Evolutionary conservation across 2,329 filamentous ascomycete genomes (phyloP).

Genomic region (Botrytis medusae): DNA sequence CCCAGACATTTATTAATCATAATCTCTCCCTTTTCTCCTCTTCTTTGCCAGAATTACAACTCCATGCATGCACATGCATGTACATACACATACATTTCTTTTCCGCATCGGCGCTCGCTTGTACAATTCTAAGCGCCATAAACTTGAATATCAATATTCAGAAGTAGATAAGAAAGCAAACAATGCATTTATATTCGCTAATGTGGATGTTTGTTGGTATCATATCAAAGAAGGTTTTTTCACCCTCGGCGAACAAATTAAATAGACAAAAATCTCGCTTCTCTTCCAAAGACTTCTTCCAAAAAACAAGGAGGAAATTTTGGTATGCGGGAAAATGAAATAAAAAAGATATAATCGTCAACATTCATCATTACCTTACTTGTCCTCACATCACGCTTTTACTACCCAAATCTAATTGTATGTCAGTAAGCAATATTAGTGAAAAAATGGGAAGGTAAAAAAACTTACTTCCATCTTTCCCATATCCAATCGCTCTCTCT

Average conservation of each 20-base stretch:
- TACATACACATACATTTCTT: neutral
- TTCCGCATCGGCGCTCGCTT: neutral
- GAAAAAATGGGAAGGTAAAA: neutral
- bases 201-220: constrained; percentile 12
- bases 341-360: constrained; percentile 12
- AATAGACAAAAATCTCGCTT: neutral
- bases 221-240: constrained; percentile 8
- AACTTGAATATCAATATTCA: neutral
- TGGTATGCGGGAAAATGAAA: neutral
- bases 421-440: constrained; percentile 25
- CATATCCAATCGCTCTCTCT: constrained; percentile 74
- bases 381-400: neutral
- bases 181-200: constrained; percentile 17
- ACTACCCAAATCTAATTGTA: constrained; percentile 34
- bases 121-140: neutral
- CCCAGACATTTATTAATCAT: neutral
- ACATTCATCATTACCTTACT: constrained; percentile 19
- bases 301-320: neutral
- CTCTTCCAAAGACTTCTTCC: neutral
- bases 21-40: neutral
- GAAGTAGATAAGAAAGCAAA: neutral
- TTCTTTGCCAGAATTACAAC: neutral
- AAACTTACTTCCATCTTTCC: constrained; percentile 88
- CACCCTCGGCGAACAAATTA: neutral
- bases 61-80: no score